phyloP scores from a whole-genome alignment of 768 basidiomycete species.

The Phaeotremella skinneri region DNA sequence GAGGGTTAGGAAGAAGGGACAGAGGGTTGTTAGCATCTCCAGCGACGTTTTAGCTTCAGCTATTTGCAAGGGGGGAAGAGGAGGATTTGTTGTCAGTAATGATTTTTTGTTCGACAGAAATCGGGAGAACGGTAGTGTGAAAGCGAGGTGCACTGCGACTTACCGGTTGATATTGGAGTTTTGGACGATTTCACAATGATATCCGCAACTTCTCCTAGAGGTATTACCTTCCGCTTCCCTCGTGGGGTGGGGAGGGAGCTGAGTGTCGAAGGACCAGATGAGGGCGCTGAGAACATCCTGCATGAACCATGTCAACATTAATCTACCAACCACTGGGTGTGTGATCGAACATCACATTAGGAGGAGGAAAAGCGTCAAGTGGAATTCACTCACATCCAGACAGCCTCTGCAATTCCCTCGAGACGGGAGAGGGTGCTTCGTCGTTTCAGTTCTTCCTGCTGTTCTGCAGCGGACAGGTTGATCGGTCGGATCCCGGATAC shows the following conservation, averaged over 20 bases:
- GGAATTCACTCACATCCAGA: slow-evolving; percentile 53
- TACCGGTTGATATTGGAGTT: slow-evolving; percentile 49
- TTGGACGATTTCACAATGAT: slow-evolving; percentile 52
- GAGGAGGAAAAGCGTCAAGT: too few relatives aligned
- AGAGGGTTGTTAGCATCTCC: slow-evolving; percentile 45
- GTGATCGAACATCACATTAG: too few relatives aligned
- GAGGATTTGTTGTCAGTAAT: neutral
- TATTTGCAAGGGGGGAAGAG: slow-evolving; percentile 4
- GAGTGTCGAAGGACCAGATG: slow-evolving; percentile 24
- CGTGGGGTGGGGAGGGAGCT: slow-evolving; percentile 22
- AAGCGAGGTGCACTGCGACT: slow-evolving; percentile 9
- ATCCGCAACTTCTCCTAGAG: slow-evolving; percentile 48
- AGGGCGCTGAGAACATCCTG: slow-evolving; percentile 46
- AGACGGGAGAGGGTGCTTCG: slow-evolving; percentile 50
- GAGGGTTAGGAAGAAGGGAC: slow-evolving; percentile 48
- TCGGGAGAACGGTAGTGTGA: neutral
- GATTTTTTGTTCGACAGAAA: neutral
- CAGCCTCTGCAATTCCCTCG: slow-evolving; percentile 49
- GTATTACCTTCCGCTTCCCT: slow-evolving; percentile 45
- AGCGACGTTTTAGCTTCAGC: slow-evolving; percentile 51
- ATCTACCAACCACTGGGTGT: too few relatives aligned
- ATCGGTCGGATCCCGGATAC: slow-evolving; percentile 13
- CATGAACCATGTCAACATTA: neutral
- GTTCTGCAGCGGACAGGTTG: slow-evolving; percentile 33
- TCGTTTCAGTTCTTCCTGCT: slow-evolving; percentile 48